These are phyloP conservation scores for Luffa acutangula DNA, from an alignment of 306 rosid species.

Conservation along the genomic window DNA sequence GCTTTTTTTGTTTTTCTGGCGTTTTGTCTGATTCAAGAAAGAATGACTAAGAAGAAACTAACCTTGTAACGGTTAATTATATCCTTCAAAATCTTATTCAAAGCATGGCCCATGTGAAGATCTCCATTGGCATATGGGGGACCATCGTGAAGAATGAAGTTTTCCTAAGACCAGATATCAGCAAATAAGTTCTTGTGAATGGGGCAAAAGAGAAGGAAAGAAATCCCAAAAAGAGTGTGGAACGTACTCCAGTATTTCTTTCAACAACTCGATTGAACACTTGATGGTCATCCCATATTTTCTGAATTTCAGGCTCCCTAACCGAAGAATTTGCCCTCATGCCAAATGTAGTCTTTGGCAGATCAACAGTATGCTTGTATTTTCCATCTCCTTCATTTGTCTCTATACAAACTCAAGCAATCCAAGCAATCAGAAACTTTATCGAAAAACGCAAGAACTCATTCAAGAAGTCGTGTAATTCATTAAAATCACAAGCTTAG, in stretches of 20 bases:
- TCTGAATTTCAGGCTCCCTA: conserved; percentile 93
- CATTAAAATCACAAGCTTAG: neutral
- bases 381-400: conserved; percentile 72
- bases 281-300: conserved; percentile 83
- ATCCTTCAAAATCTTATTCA: conserved; percentile 93
- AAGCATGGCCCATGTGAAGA: conserved; percentile 96
- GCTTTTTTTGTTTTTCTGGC: neutral
- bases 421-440: conserved; percentile 17
- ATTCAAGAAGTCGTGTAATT: neutral
- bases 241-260: conserved; percentile 74
- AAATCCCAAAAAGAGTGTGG: neutral
- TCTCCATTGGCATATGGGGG: conserved; percentile 99
- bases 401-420: conserved; percentile 39
- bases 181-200: conserved; percentile 17
- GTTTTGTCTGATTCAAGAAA: neutral
- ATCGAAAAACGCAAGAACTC: neutral
- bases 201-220: conserved; percentile 6
- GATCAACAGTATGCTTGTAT: conserved; percentile 94
- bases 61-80: conserved; percentile 95
- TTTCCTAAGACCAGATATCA: conserved; percentile 39
- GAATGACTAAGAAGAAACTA: conserved; percentile 13
- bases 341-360: conserved; percentile 85
- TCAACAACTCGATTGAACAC: conserved; percentile 62
- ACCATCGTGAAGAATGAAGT: conserved; percentile 88
- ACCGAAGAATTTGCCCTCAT: conserved; percentile 78